Base-by-base conservation (phyloP, 257 asterid species). In the Voacanga thouarsii region DNA sequence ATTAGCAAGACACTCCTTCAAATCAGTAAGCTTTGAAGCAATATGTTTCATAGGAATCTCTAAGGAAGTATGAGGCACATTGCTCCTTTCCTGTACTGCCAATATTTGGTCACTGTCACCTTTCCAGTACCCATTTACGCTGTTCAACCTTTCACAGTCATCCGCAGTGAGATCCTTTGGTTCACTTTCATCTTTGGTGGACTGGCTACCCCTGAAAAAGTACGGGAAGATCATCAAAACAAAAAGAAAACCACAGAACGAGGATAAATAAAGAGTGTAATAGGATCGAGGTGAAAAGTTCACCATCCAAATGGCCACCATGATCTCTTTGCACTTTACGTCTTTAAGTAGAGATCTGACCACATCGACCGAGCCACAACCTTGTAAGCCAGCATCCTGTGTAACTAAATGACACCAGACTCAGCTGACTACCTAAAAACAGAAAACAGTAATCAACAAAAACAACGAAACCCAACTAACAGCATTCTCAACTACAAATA, bases 341-440 rank as follows among this genome's bases (percentile, higher is more conserved):
- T 87, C 80, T 79, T 90, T 49, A 78, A 82, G 86, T 84, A 78
- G 59, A 81, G 79, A 75, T 86, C 97, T 37, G 96, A 87, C 75
- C 84, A 93, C 43, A 75, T 81, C 21, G 98, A 90, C 83, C 92
- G 94, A 84, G 89, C 88, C 75, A 95, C 99, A 85, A 95, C 84
- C 84, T 95, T 95, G 88, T 95, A 98, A 76, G 98, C 99, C 89
- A 95, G 83, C 99, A 95, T 91, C 92, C 99, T 95, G 89, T 81
- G 81, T 71, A 73, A 85, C 71, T 69, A 75, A 81, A 71, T 49
- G 50, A 67, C 41, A 45, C 12, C 75, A 71, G 69, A 85, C 76
- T 74, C 43, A 78, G 78, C 55, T 74, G 37, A 43, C 65, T 21
- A n/a, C 37, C 37, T 33, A 37, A 69, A 69, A 68, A 67, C 80